These are phyloP conservation scores for Kazachstania psychrophila DNA, from an alignment of 805 yeast species.

Conservation along the genomic window DNA sequence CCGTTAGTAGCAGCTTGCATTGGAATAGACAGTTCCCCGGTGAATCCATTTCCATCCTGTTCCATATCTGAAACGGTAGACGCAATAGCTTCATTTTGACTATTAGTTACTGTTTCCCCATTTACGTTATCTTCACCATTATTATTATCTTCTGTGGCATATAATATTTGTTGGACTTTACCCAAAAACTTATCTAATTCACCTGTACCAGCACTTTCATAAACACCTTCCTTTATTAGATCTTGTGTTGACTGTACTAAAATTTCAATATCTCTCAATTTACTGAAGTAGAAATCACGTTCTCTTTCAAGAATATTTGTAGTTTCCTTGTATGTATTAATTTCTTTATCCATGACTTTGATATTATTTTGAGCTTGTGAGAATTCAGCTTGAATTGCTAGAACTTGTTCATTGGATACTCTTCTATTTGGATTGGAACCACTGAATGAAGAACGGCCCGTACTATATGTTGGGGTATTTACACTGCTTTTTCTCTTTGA, in stretches of 20 bases:
- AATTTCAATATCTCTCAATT: slow-evolving; percentile 80
- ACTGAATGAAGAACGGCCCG: slow-evolving; percentile 19
- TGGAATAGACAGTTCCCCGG: neutral
- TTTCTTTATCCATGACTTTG: slow-evolving; percentile 33
- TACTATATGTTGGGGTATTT: neutral
- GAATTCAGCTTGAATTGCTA: slow-evolving; percentile 37
- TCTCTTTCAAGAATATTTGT: slow-evolving; percentile 68
- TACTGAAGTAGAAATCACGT: slow-evolving; percentile 83
- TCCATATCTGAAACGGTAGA: neutral
- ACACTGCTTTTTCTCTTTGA: slow-evolving; percentile 19
- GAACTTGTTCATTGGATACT: slow-evolving; percentile 21
- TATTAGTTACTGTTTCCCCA: neutral
- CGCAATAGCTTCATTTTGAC: neutral
- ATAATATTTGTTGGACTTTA: slow-evolving; percentile 67
- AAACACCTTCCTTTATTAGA: slow-evolving; percentile 36
- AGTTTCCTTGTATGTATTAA: slow-evolving; percentile 47
- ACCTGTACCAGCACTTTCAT: slow-evolving; percentile 24
- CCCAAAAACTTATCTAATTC: slow-evolving; percentile 38
- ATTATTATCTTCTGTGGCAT: slow-evolving; percentile 78
- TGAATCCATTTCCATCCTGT: neutral
- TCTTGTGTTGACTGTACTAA: slow-evolving; percentile 57
- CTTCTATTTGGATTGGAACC: slow-evolving; percentile 18
- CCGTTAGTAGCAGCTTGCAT: neutral
- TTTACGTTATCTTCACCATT: slow-evolving; percentile 38
- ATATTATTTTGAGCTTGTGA: slow-evolving; percentile 36